Base-by-base conservation (phyloP, 2,329 filamentous ascomycete genomes). In the Claviceps sp. region DNA sequence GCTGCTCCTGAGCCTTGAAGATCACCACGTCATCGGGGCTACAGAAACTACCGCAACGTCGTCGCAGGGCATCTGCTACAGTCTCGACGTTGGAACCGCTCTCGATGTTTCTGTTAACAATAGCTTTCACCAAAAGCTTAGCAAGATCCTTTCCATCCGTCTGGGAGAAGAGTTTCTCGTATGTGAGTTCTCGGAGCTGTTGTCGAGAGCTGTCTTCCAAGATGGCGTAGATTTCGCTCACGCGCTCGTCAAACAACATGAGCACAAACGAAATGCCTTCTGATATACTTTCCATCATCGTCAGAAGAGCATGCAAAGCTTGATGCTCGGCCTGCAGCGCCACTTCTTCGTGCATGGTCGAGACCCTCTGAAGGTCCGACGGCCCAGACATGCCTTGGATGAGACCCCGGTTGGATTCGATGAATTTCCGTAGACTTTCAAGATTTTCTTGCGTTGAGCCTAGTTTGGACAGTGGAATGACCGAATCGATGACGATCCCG, bases 1-100 rank as follows among this genome's bases (percentile, higher is more conserved):
- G 73, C 61, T 91, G 87, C 67, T 98, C 93, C 65, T 97, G 91
- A 0, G 93, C 93, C 69, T 95, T 97, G 81, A 98, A 98, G 59
- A 96, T 91, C 57, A 97, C 83, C 1, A 97, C 93, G 70, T 98
- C 93, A 57, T 98, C 91, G 0, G 91, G 84, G 62, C 90, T 96
- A 67, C 93, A 98, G 76, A 98, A 98, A 68, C 87, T 96, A 56
- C 93, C 94, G 60, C 93, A 98, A 60, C 90, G 81, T 60, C 93
- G 79, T 47, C 93, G 81, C 48, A 98, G 72, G n/a, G 90, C 89
- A 67, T 98, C 93, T 0, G 93, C 91, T 24, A 98, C 89, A 0
- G 90, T 96, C 69, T 98, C 94, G 20, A 98, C 91, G 57, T 97
- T 98, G 4, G 90, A 91, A 9, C 94, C 93, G 62, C 89, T 95